Evolutionary conservation across 1,139 yeast genomes (phyloP).

Genomic region (Pichiaceae sp.): DNA sequence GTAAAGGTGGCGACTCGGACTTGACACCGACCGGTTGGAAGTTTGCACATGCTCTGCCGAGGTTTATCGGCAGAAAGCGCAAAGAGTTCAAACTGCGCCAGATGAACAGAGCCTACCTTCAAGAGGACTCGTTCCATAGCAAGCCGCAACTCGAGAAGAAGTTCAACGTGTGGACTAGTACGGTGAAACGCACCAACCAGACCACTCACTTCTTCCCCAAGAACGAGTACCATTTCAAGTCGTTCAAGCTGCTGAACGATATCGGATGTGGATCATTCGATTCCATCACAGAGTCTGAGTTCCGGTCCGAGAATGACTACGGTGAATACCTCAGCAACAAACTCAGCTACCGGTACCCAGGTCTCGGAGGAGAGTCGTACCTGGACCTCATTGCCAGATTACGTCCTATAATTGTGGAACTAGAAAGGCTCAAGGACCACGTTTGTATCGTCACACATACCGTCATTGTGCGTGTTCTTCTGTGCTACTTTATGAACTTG

Average conservation of each 20-base stretch:
- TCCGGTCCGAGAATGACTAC: conserved; percentile 20
- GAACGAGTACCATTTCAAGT: conserved; percentile 21
- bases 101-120: conserved; percentile 21
- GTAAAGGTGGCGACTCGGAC: conserved; percentile 25
- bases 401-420: conserved; percentile 25
- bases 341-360: conserved; percentile 24
- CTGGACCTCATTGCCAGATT: conserved; percentile 25
- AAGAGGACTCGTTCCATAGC: conserved; percentile 18
- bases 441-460: conserved; percentile 26
- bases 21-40: conserved; percentile 20
- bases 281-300: conserved; percentile 21
- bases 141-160: conserved; percentile 15
- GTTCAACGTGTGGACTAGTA: conserved; percentile 26
- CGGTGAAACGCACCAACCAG: conserved; percentile 22
- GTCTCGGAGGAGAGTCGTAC: conserved; percentile 27
- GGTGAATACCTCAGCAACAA: conserved; percentile 19
- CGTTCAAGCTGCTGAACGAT: conserved; percentile 25
- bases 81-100: conserved; percentile 24
- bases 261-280: conserved; percentile 25
- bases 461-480: conserved; percentile 24
- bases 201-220: conserved; percentile 22
- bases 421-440: conserved; percentile 25
- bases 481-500: conserved; percentile 27
- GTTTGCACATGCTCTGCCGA: conserved; percentile 25
- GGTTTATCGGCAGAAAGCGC: conserved; percentile 23